Base-by-base conservation (phyloP, 129 eudicot genomes). In the sunflower (Helianthus annuus) region DNA sequence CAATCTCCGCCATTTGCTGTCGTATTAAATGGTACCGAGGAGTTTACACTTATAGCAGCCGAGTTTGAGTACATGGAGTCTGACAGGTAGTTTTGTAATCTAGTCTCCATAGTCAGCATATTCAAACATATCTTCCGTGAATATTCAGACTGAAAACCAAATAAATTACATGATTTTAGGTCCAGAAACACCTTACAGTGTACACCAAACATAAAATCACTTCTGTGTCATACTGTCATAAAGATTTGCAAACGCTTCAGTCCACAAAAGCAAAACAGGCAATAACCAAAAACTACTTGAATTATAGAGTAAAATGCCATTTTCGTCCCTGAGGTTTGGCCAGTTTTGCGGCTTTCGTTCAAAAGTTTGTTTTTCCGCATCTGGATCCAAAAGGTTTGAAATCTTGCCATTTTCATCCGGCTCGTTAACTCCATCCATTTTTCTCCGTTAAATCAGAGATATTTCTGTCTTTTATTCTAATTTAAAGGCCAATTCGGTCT, bases 1-100 rank as follows among this genome's bases (percentile, higher is more conserved):
- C 96, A 95, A 61, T 90, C 99, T 69, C 90, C 96, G 29, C 87
- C 91, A 71, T 74, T 88, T 67, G 89, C 84, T 10, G 97, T 86
- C 73, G 96, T 83, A 83, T 95, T 97, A 93, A 96, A 95, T 83
- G 82, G 80, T 80, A 87, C 92, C 0, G 76, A 71, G 51, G 93
- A 84, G 67, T 77, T 87, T 69, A 58, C 73, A 73, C 83, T 54
- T 61, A 62, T 78, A 59, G 73, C 79, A 34, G 81, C 84, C 78
- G 87, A 74, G 83, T 74, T 80, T 24, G 95, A 44, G 48, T 80
- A 80, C 82, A 82, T 40, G 67, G 83, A 22, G 59, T 78, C 85
- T 29, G 87, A 77, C 83, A 82, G 70, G 64, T 91, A 67, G 65
- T 85, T 83, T 74, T 80, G 93, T 22, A 89, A 83, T 66, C 83